These are phyloP conservation scores for Deuterostichococcus epilithicus DNA, from an alignment of 139 green algal species.

Conservation along the genomic window DNA sequence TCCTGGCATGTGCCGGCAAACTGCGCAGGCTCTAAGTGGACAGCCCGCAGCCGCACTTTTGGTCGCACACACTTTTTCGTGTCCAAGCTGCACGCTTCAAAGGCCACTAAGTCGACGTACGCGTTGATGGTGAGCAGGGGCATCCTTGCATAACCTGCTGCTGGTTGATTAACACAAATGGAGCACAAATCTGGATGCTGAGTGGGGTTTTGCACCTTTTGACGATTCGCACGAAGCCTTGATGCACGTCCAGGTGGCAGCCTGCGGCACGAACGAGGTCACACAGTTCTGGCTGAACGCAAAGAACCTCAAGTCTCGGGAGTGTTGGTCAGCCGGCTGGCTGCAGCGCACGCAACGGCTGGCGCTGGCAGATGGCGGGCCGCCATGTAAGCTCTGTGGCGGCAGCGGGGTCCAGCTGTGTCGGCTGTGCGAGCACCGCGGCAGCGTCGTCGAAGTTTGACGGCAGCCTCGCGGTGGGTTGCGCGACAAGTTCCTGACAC, in stretches of 20 bases:
- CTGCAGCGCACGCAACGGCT: slow-evolving; percentile 40
- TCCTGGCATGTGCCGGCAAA: no score
- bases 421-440: slow-evolving; percentile 22
- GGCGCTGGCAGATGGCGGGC: slow-evolving; percentile 4
- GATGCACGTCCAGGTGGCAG: background rate
- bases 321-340: slow-evolving; percentile 45
- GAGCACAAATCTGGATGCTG: no score
- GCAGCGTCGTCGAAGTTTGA: slow-evolving; percentile 29
- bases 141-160: no score
- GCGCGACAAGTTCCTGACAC: no score
- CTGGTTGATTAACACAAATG: no score
- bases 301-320: slow-evolving; percentile 41
- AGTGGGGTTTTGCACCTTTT: no score
- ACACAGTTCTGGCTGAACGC: slow-evolving; percentile 51
- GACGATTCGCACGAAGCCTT: no score
- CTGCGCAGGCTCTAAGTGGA: slow-evolving; percentile 53
- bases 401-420: slow-evolving; percentile 15
- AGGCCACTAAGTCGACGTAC: background rate
- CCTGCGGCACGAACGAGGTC: background rate
- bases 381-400: slow-evolving; percentile 18
- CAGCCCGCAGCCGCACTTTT: slow-evolving; percentile 58
- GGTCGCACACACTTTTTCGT: slow-evolving; percentile 57
- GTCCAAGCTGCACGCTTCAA: slow-evolving; percentile 7
- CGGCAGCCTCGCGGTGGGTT: no score
- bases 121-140: background rate